Evolutionary conservation across 768 basidiomycete species (phyloP).

Genomic region (Vararia minispora): DNA sequence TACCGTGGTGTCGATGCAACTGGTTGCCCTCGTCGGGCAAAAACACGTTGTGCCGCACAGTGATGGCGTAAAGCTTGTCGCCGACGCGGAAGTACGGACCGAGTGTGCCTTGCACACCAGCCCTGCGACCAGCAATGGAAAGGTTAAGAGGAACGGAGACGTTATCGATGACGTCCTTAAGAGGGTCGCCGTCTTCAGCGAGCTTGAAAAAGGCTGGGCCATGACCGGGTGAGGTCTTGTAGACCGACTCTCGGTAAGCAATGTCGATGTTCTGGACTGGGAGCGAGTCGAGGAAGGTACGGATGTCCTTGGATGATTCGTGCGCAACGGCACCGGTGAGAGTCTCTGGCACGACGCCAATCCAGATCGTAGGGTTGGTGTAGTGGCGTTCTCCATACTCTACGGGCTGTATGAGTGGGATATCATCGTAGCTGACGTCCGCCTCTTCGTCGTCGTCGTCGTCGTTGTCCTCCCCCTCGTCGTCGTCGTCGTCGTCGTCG

Average conservation of each 20-base stretch:
- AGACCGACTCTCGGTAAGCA: constrained; percentile 17
- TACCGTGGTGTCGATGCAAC: constrained; percentile 8
- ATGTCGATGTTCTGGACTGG: constrained; percentile 14
- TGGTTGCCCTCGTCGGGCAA: constrained; percentile 1
- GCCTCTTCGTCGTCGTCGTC: constrained; percentile 14
- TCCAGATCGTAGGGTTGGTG: constrained; percentile 18
- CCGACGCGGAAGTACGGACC: constrained; percentile 25
- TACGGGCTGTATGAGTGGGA: constrained; percentile 18
- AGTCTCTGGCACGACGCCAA: constrained; percentile 17
- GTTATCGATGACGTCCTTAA: constrained; percentile 24
- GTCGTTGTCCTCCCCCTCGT: constrained; percentile 16
- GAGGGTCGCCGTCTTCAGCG: constrained; percentile 16
- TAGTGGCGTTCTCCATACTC: constrained; percentile 15
- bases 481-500: constrained; percentile 13
- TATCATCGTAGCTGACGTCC: constrained; percentile 13
- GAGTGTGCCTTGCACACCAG: constrained; percentile 25
- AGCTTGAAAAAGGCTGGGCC: constrained; percentile 17
- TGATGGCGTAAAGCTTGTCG: constrained; percentile 23
- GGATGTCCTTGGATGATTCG: constrained; percentile 13
- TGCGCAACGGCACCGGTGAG: constrained; percentile 14
- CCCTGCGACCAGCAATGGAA: constrained; percentile 24
- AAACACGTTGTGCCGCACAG: constrained; percentile 20
- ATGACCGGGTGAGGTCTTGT: background rate
- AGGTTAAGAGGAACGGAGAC: constrained; percentile 27
- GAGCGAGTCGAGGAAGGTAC: constrained; percentile 10